phyloP scores from a whole-genome alignment of 1,139 yeast genomes.

The Yamadazyma mexicana region DNA sequence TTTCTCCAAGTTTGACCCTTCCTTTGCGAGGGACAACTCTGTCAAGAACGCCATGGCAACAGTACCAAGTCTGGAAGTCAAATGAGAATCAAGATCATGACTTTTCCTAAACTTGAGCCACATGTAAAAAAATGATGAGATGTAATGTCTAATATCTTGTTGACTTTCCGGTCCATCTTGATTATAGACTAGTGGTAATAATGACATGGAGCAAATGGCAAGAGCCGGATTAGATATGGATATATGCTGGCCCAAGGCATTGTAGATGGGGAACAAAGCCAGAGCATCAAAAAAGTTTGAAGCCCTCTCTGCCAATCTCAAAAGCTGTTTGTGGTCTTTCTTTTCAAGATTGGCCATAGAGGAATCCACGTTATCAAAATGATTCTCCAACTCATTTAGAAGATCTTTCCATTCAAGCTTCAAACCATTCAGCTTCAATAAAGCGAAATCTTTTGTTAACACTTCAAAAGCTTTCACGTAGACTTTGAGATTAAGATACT shows the following conservation, averaged over 20 bases:
- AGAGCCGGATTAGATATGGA: slow-evolving; percentile 60
- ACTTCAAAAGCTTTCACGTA: slow-evolving; percentile 66
- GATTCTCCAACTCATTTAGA: slow-evolving; percentile 34
- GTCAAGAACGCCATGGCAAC: slow-evolving; percentile 52
- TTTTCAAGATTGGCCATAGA: slow-evolving; percentile 34
- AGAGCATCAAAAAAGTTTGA: slow-evolving; percentile 43
- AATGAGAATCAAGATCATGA: slow-evolving; percentile 62
- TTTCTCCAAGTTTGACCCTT: not conserved
- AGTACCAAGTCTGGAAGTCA: slow-evolving; percentile 66
- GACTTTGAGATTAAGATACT: slow-evolving; percentile 58
- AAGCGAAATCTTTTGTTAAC: slow-evolving; percentile 51
- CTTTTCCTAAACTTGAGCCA: slow-evolving; percentile 68
- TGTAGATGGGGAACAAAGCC: slow-evolving; percentile 35
- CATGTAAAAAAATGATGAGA: slow-evolving; percentile 68
- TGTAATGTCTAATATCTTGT: slow-evolving; percentile 51
- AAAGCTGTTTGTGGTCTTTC: slow-evolving; percentile 44
- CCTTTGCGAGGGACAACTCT: slow-evolving; percentile 20
- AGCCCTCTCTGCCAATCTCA: slow-evolving; percentile 49
- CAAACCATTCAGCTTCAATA: slow-evolving; percentile 41
- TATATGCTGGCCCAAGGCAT: slow-evolving; percentile 46
- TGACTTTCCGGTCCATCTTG: slow-evolving; percentile 23
- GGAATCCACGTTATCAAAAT: slow-evolving; percentile 34
- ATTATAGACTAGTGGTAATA: slow-evolving; percentile 47
- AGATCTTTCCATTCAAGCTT: slow-evolving; percentile 55
- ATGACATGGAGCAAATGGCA: slow-evolving; percentile 56